These are phyloP conservation scores for Phytophthora ohioensis DNA, from an alignment of 352 stramenopile species.

Conservation along the genomic window DNA sequence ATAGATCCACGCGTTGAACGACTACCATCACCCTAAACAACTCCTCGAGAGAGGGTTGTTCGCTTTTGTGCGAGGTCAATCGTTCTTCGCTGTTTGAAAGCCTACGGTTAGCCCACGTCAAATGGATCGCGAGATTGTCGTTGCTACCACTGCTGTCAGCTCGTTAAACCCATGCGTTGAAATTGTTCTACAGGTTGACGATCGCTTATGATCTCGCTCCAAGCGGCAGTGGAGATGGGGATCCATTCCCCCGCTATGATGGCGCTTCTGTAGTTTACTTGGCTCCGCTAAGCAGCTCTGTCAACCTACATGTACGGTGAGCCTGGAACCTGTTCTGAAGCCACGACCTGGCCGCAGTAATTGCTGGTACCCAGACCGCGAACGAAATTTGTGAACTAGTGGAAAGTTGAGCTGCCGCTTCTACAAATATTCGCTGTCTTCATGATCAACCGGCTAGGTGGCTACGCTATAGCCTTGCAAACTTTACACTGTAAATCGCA, in stretches of 20 bases:
- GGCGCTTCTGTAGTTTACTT: background rate
- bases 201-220: too few species aligned
- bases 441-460: conserved; percentile 12
- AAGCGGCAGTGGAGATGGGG: conserved; percentile 3
- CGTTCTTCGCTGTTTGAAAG: too few species aligned
- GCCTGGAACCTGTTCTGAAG: background rate
- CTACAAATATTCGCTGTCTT: conserved; percentile 4
- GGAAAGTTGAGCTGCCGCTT: background rate
- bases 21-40: too few species aligned
- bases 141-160: conserved; percentile 7
- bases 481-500: background rate
- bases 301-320: background rate
- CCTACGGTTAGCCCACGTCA: too few species aligned
- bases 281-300: background rate
- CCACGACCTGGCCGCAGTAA: conserved; percentile 4
- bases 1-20: too few species aligned
- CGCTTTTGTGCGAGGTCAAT: too few species aligned
- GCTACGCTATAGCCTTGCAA: background rate
- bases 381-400: conserved; percentile 6
- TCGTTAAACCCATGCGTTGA: background rate
- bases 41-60: too few species aligned
- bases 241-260: background rate
- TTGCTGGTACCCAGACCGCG: conserved; percentile 7
- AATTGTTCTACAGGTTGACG: background rate
- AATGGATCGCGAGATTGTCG: background rate